These are phyloP conservation scores for Phytophthora citrophthora DNA, from an alignment of 352 stramenopile species.

Conservation along the genomic window DNA sequence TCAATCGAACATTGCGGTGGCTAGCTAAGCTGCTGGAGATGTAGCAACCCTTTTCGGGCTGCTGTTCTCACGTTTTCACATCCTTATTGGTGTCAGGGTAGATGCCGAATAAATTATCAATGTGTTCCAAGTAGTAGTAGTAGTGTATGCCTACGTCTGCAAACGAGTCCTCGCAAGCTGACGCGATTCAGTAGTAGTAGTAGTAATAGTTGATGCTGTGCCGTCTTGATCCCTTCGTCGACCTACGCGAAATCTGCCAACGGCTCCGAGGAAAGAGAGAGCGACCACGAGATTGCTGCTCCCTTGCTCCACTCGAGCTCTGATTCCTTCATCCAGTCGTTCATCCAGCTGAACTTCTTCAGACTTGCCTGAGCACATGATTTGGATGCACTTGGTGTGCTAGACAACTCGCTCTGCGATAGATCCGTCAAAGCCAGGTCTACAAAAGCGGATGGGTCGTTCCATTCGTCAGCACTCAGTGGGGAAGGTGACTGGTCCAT, in stretches of 20 bases:
- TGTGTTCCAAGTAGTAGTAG: slow-evolving; percentile 23
- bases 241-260: slow-evolving; percentile 52
- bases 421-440: slow-evolving; percentile 56
- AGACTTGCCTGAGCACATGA: slow-evolving; percentile 16
- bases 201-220: slow-evolving; percentile 5
- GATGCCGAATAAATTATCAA: slow-evolving; percentile 51
- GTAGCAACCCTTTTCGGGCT: background rate
- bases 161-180: slow-evolving; percentile 6
- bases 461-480: slow-evolving; percentile 73
- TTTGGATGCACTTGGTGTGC: slow-evolving; percentile 22
- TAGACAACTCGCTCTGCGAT: slow-evolving; percentile 40
- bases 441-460: slow-evolving; percentile 49
- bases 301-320: slow-evolving; percentile 67
- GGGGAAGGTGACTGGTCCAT: slow-evolving; percentile 47
- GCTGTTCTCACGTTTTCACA: slow-evolving; percentile 15
- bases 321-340: slow-evolving; percentile 64
- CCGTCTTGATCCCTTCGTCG: background rate
- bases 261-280: slow-evolving; percentile 46
- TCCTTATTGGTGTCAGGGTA: slow-evolving; percentile 25
- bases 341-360: slow-evolving; percentile 50
- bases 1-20: slow-evolving; percentile 25
- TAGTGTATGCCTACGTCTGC: slow-evolving; percentile 10
- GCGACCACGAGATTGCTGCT: slow-evolving; percentile 61
- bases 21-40: slow-evolving; percentile 15
- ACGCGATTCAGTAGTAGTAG: slow-evolving; percentile 12